phyloP scores from a whole-genome alignment of 441 rosid genomes.

The Arabidopsis lyrata region DNA sequence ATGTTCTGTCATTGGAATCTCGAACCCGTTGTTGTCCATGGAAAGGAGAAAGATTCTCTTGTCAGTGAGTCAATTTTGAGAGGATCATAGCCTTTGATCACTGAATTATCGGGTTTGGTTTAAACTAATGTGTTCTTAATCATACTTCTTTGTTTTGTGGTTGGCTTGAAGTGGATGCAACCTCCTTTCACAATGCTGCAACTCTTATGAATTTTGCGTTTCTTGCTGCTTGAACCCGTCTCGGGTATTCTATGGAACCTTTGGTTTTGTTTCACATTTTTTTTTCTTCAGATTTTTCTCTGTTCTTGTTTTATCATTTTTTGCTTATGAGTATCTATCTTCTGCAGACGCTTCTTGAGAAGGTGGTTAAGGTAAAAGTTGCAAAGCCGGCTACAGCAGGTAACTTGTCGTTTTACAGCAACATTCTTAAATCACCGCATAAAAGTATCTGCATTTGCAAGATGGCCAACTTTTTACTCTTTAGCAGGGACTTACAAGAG shows the following conservation, averaged over 20 bases:
- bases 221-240: constrained; percentile 89
- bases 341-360: constrained; percentile 64
- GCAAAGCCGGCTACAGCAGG: constrained; percentile 92
- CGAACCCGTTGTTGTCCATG: constrained; percentile 82
- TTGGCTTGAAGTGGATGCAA: constrained; percentile 76
- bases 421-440: neutral
- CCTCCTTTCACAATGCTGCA: constrained; percentile 82
- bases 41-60: constrained; percentile 89
- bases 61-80: constrained; percentile 75
- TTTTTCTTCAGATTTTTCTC: neutral
- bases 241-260: constrained; percentile 54
- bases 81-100: constrained; percentile 5
- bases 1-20: constrained; percentile 82
- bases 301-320: constrained; percentile 32
- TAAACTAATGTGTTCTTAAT: constrained; percentile 16
- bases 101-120: neutral
- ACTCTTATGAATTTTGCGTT: constrained; percentile 90
- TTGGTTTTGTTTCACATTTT: constrained; percentile 10
- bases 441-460: constrained; percentile 22
- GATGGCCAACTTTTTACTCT: neutral
- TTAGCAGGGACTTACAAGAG: constrained; percentile 68
- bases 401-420: constrained; percentile 34
- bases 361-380: constrained; percentile 66
- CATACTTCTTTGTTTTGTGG: constrained; percentile 27
- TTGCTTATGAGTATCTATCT: constrained; percentile 15